phyloP scores from a whole-genome alignment of 345 rosid species.

The Moricandia arvensis region DNA sequence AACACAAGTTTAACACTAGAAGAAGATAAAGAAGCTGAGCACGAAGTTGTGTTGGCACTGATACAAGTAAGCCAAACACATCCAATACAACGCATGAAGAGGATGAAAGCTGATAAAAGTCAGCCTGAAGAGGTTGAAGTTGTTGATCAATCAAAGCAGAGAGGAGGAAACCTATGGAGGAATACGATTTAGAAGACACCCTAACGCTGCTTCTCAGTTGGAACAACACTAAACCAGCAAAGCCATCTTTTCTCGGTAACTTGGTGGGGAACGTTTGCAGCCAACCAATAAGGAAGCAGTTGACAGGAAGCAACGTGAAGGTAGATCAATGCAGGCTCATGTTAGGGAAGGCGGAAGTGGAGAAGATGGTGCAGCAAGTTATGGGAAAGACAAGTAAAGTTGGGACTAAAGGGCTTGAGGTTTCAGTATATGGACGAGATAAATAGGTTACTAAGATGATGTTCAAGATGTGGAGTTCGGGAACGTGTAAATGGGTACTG shows the following conservation, averaged over 20 bases:
- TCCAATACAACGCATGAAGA: too few relatives aligned
- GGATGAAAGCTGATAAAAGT: too few relatives aligned
- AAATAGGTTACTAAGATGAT: neutral
- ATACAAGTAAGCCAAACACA: too few relatives aligned
- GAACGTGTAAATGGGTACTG: neutral
- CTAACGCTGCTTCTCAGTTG: neutral
- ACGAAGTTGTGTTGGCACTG: too few relatives aligned
- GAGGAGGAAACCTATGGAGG: neutral
- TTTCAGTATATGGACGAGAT: slow-evolving; percentile 4
- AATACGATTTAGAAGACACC: slow-evolving; percentile 1
- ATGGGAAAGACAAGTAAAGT: neutral
- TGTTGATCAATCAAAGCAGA: neutral
- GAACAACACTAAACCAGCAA: neutral
- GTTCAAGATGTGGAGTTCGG: neutral
- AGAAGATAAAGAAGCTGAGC: neutral
- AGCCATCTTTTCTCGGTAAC: neutral
- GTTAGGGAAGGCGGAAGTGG: neutral
- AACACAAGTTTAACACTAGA: neutral
- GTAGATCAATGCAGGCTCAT: neutral
- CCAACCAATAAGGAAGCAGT: neutral
- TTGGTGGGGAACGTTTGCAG: neutral
- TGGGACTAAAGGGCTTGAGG: neutral
- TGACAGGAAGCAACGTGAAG: neutral
- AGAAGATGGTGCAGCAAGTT: neutral
- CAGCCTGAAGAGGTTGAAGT: neutral